Base-by-base conservation (phyloP, 1,284 basidiomycete species). In the Tausonia pullulans region DNA sequence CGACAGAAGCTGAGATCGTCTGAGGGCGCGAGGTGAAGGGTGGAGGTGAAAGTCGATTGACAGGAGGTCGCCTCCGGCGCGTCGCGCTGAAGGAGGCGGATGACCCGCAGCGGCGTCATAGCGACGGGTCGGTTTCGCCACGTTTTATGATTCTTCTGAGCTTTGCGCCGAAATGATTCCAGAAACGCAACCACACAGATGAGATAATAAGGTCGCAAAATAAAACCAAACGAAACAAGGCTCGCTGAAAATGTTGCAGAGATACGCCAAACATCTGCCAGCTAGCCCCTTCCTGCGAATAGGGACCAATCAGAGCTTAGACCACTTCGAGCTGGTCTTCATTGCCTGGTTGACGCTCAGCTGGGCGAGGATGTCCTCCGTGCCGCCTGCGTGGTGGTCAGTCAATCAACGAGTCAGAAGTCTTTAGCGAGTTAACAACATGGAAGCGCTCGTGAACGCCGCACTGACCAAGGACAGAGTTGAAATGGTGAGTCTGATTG, bases 371-470 rank as follows among this genome's bases (percentile, higher is more conserved):
- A 81, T 75, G 71, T 81, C 77, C 66, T 75, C 75, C 0, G 76
- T 74, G 5, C 77, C 77, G 57, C 77, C 77, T 6, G 27, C 27
- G 27, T 27, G 27, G 27, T 27, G 27, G 27, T 27, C 27, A 27
- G 27, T 27, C 27, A 27, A 49, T 83, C 70, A 69, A 81, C 2
- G 80, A 74, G 13, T 87, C 27, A 27, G 27, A 27, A 27, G 27
- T 27, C 76, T 70, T 88, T 87, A 7, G 87, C 83, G 3, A 85
- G 72, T 10, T 83, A 80, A 71, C 80, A 84, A 43, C 10, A 39
- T 2, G 13, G 11, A 5, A 13, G 6, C 50, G 83, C 81, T 65
- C 7, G 49, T 8, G 58, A 40, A 27, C 40, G 58, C 13, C 2
- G 9, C 45, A 48, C 11, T 6, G 44, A 59, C 41, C 74, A 41